Conservation (phyloP, 495 filamentous ascomycete genomes). For the Podospora pseudopauciseta region DNA sequence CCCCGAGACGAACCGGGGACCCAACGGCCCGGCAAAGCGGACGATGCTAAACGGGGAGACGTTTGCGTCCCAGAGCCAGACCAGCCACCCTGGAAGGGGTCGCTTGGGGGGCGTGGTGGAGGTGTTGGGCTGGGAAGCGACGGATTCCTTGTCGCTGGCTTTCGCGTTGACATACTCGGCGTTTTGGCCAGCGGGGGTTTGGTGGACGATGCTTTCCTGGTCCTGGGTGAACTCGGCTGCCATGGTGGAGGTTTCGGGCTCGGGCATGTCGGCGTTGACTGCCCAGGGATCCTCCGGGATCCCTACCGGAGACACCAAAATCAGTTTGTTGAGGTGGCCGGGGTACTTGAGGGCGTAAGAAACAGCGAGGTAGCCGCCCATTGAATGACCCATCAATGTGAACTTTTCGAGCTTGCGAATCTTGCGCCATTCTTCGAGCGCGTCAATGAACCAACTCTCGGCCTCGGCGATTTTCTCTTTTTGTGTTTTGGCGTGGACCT, state of each 20-base stretch:
- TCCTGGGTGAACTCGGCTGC: slow-evolving; percentile 73
- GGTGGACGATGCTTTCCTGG: slow-evolving; percentile 55
- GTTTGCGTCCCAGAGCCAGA: slow-evolving; percentile 94
- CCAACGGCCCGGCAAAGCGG: slow-evolving; percentile 85
- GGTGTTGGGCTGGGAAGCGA: slow-evolving; percentile 24
- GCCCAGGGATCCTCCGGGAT: slow-evolving; percentile 95
- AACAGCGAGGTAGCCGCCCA: slow-evolving; percentile 91
- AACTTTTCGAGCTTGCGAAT: slow-evolving; percentile 87
- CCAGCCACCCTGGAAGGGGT: slow-evolving; percentile 76
- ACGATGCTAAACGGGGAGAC: slow-evolving; percentile 91
- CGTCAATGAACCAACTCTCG: slow-evolving; percentile 94
- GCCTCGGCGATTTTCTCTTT: slow-evolving; percentile 83
- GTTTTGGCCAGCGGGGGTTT: slow-evolving; percentile 22
- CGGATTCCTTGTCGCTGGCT: slow-evolving; percentile 25
- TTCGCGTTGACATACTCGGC: slow-evolving; percentile 17
- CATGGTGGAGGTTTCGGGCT: slow-evolving; percentile 64
- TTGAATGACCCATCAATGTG: slow-evolving; percentile 85
- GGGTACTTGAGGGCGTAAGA: slow-evolving; percentile 96
- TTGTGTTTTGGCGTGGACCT: slow-evolving; percentile 73
- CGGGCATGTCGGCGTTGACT: slow-evolving; percentile 73
- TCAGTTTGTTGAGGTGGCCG: slow-evolving; percentile 88
- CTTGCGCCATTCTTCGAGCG: slow-evolving; percentile 91
- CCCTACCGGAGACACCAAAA: slow-evolving; percentile 89
- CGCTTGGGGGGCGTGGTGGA: slow-evolving; percentile 41
- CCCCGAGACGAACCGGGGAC: slow-evolving; percentile 86